Base-by-base conservation (phyloP, 768 basidiomycete genomes). In the Tephrocybe rancida region DNA sequence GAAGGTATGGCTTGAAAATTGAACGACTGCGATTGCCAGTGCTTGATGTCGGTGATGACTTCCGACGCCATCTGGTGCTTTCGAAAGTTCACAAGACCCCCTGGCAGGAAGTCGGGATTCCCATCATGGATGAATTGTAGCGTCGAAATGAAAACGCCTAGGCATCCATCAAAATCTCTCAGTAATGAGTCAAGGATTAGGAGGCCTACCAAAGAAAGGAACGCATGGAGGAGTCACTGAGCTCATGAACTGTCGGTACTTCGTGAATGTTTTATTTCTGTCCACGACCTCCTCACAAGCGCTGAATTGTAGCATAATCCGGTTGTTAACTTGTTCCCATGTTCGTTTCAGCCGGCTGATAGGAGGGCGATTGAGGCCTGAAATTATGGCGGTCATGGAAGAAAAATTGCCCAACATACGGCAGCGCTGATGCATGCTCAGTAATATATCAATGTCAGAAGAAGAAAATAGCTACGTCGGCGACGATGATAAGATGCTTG, bases 71-170 rank as follows among this genome's bases (percentile, higher is more conserved):
- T 91, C 62, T 92, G 88, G n/a, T 95, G 88, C 70, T 99, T 99
- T 66, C 87, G 85, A 74, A 98, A 98, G 73, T 98, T 98, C 72
- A 98, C 86, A 57, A 96, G 74, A 52, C 83, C 80, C 10, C 84
- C 88, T 19, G 80, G 80, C 8, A 97, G 76, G 59, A 79, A 84
- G 74, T 98, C 92, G 47, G 88, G 87, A 64, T 92, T 93, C 11
- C 96, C 96, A 62, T 98, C 96, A 71, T 96, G 93, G 67, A 96
- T 95, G 71, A 98, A 97, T 13, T 95, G 95, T 55, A 98, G 77
- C 7, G 90, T 92, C 8, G 95, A 95, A 21, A 99, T 82, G 75
- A 95, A 98, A 49, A 98, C 90, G 64, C 96, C 96, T 97, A 55
- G 8, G 14, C 8, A 35, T 19, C n/a, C n/a, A n/a, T n/a, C n/a